Evolutionary conservation across 78 protist species (phyloP).

Genomic region (Anaeramoeba flamelloides): DNA sequence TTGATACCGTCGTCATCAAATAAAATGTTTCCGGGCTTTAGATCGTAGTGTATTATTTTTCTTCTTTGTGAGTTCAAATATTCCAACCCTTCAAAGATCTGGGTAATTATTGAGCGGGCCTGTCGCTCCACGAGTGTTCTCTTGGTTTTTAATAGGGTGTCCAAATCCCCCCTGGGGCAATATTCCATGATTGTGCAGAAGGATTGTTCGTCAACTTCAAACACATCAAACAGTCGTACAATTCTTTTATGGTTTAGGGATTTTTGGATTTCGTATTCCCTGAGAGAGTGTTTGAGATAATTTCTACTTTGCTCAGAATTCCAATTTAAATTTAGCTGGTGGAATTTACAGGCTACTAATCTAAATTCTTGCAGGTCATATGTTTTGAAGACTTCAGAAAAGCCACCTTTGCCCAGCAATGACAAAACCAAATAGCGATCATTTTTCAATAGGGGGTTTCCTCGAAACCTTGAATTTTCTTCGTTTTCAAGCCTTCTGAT

Average conservation of each 20-base stretch:
- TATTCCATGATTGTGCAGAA: slow-evolving; percentile 62
- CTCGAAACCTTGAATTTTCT: background rate
- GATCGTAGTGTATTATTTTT: slow-evolving; percentile 71
- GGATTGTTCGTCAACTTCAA: slow-evolving; percentile 21
- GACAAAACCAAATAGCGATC: slow-evolving; percentile 41
- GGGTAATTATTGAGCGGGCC: slow-evolving; percentile 30
- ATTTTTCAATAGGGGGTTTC: background rate
- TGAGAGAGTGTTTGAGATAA: slow-evolving; percentile 41
- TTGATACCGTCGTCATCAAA: slow-evolving; percentile 27
- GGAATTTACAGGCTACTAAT: slow-evolving; percentile 73
- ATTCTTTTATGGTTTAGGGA: slow-evolving; percentile 38
- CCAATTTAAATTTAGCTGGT: slow-evolving; percentile 52
- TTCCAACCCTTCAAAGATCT: slow-evolving; percentile 50
- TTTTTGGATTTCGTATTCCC: slow-evolving; percentile 61
- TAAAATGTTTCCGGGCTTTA: slow-evolving; percentile 73
- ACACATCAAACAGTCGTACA: slow-evolving; percentile 43
- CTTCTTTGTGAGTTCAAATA: slow-evolving; percentile 37
- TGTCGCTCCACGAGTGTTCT: slow-evolving; percentile 38
- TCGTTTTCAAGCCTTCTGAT: background rate
- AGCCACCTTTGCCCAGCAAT: slow-evolving; percentile 71
- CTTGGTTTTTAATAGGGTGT: slow-evolving; percentile 21
- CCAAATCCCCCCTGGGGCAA: slow-evolving; percentile 49
- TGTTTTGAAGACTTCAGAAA: slow-evolving; percentile 64
- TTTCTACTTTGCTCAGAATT: slow-evolving; percentile 19
- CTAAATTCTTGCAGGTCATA: slow-evolving; percentile 29